Base-by-base conservation (phyloP, 2,329 filamentous ascomycete species). In the Aspergillus sp. region DNA sequence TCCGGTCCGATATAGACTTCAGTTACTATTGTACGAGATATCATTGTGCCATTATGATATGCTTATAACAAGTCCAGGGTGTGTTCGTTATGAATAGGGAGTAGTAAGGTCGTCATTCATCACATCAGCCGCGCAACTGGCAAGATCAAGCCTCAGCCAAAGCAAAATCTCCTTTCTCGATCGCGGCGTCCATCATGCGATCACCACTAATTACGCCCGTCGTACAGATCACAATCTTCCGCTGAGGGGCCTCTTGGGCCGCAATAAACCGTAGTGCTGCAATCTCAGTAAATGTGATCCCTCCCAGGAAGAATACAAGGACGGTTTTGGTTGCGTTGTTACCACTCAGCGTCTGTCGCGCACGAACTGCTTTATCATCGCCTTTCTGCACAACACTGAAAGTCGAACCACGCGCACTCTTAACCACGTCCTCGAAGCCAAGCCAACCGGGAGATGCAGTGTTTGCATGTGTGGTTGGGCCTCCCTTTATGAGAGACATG, bases 231-330 rank as follows among this genome's bases (percentile, higher is more conserved):
- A 99, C 82, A 66, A 99, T 89, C 69, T 90, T 90, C 72, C 90
- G 87, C 65, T 88, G 87, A 51, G 83, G 88, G 81, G 90, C 84
- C 86, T 95, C 88, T 74, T 93, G 88, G 70, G 87, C 87, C 9
- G 90, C 91, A 65, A 99, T 89, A 71, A 96, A 98, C 55, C 96
- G 84, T 70, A 99, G 73, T 19, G 96, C 95, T 41, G 96, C 92
- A 72, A 99, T 93, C 76, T 99, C 95, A 0, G 95, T 93, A 70
- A 96, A 96, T 0, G 92, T 97, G 55, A 99, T 90, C 2, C 95
- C 96, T n/a, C 95, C 95, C 17, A 99, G 79, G 76, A 98, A 98
- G 66, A 98, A 96, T n/a, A 99, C 88, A 69, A 97, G 90, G 0
- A 96, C 89, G 0, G 90, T 93, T 79, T 96, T 96, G 72, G 87